These are phyloP conservation scores for Volvox reticuliferus DNA, from an alignment of 139 green algal genomes.

Conservation along the genomic window DNA sequence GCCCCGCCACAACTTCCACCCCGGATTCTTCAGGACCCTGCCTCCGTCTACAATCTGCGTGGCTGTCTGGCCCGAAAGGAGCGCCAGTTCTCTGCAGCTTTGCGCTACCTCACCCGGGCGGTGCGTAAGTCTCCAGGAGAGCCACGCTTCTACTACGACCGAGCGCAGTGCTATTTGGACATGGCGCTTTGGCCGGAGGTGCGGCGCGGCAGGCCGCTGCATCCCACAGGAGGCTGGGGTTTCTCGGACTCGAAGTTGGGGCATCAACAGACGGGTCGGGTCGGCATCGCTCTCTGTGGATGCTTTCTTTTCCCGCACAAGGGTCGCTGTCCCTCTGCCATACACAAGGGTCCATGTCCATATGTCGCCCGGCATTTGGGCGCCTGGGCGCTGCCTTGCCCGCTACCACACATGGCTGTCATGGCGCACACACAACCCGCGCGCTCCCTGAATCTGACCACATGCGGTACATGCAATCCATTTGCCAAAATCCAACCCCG, in stretches of 20 bases:
- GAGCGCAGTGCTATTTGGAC: slow-evolving; percentile 46
- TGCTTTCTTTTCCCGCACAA: no score
- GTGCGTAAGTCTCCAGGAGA: slow-evolving; percentile 13
- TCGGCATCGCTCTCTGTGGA: no score
- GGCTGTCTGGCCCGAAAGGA: slow-evolving; percentile 56
- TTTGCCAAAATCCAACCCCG: no score
- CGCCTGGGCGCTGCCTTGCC: no score
- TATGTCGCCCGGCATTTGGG: no score
- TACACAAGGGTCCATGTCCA: no score
- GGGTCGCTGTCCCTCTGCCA: no score
- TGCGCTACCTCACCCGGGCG: slow-evolving; percentile 34
- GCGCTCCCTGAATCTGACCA: no score
- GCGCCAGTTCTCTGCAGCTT: slow-evolving; percentile 26
- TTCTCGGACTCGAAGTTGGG: no score
- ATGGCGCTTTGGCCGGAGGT: slow-evolving; percentile 29
- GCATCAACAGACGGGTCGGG: neutral
- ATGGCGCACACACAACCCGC: no score
- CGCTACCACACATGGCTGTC: no score
- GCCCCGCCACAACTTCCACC: neutral
- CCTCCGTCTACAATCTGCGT: slow-evolving; percentile 55
- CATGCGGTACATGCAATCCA: no score
- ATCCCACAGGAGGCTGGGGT: neutral
- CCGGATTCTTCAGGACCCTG: slow-evolving; percentile 48
- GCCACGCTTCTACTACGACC: slow-evolving; percentile 48
- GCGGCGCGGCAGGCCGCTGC: neutral